These are phyloP conservation scores for Auriscalpium orientale DNA, from an alignment of 768 basidiomycete species.

Conservation along the genomic window DNA sequence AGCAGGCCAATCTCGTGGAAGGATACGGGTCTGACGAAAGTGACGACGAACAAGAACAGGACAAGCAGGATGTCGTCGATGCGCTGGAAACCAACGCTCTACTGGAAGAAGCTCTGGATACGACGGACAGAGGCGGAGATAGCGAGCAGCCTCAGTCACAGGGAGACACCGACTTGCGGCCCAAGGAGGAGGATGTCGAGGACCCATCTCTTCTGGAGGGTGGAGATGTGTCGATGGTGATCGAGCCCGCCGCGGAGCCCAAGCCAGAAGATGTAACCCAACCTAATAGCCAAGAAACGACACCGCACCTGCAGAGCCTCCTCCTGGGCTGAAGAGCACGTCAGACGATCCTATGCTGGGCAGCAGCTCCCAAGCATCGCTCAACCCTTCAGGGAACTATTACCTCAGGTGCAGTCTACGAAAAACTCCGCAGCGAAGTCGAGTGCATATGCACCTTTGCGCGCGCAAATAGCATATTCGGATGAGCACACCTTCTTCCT, in stretches of 20 bases:
- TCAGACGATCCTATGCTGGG: conserved; percentile 10
- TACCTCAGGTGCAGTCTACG: not conserved
- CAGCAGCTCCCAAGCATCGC: not conserved
- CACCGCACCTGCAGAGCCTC: not conserved
- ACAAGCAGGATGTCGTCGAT: conserved; percentile 49
- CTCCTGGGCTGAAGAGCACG: conserved; percentile 7
- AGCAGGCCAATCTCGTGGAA: conserved; percentile 10
- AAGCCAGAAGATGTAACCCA: not conserved
- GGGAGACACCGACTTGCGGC: conserved; percentile 31
- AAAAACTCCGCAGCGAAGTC: conserved; percentile 27
- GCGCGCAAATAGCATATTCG: conserved; percentile 46
- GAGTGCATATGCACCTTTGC: conserved; percentile 48
- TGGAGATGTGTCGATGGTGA: conserved; percentile 22
- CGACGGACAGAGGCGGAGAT: conserved; percentile 30
- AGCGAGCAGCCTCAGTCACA: conserved; percentile 21
- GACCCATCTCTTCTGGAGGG: conserved; percentile 37
- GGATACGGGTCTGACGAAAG: conserved; percentile 34
- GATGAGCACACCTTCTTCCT: conserved; percentile 43
- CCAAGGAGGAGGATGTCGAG: conserved; percentile 52
- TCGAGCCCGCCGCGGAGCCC: conserved; percentile 26
- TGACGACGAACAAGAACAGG: conserved; percentile 52
- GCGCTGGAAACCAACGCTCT: conserved; percentile 44
- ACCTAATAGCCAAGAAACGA: not conserved
- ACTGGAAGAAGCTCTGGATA: conserved; percentile 54
- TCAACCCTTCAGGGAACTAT: not conserved